Evolutionary conservation across 306 rosid genomes (phyloP).

Genomic region (Trifolium dubium): DNA sequence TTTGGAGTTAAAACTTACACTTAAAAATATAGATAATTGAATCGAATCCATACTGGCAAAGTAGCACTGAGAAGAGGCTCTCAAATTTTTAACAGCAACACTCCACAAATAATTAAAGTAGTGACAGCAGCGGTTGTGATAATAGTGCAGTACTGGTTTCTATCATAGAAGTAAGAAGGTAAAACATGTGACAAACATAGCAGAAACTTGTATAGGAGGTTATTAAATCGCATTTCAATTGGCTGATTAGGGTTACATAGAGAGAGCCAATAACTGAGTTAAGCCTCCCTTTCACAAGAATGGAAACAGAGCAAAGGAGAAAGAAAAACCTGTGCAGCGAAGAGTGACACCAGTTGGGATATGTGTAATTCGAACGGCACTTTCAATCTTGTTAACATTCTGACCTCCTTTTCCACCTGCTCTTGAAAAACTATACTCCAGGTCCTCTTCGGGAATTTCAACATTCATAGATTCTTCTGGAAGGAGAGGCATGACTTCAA

Average conservation of each 20-base stretch:
- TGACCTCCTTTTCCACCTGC: slow-evolving; percentile 99
- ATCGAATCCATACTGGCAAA: not conserved
- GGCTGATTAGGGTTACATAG: not conserved
- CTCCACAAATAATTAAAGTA: not conserved
- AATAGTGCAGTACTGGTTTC: not conserved
- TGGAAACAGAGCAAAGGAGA: slow-evolving; percentile 20
- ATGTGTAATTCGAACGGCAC: slow-evolving; percentile 97
- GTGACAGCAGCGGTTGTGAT: not conserved
- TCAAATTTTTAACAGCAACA: not conserved
- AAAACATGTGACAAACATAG: not conserved
- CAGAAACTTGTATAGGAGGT: not conserved
- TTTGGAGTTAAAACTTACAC: slow-evolving; percentile 24
- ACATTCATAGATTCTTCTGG: slow-evolving; percentile 85
- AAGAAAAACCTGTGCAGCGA: slow-evolving; percentile 84
- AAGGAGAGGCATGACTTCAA: slow-evolving; percentile 96
- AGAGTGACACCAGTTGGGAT: slow-evolving; percentile 94
- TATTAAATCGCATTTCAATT: not conserved
- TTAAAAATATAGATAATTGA: slow-evolving; percentile 1
- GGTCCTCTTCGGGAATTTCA: slow-evolving; percentile 95
- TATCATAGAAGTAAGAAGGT: not conserved
- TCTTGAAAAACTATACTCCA: slow-evolving; percentile 84
- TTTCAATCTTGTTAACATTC: slow-evolving; percentile 96
- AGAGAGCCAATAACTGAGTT: not conserved
- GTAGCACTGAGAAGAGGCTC: slow-evolving; percentile 9
- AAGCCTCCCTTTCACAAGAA: not conserved